A percentile compares a stretch with the other conserved stretches of the same genome.
phyloP scores from a whole-genome alignment of 192 early-diverging fungal species.

The Linnemannia schmuckeri region DNA sequence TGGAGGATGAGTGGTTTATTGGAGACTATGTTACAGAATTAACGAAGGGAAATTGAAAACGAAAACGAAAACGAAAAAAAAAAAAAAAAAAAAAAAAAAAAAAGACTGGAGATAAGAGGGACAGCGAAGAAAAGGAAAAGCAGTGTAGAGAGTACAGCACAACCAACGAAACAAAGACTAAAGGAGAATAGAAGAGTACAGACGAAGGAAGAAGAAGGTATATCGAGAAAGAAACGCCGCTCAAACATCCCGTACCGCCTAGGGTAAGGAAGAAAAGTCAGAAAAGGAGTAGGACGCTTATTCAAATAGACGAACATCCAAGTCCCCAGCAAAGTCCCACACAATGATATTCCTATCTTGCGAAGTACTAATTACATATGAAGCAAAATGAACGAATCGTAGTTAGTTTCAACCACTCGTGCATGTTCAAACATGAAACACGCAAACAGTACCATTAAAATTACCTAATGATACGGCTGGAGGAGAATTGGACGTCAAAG shows the following conservation, averaged over 20 bases:
- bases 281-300: background rate
- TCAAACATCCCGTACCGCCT: background rate
- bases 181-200: background rate
- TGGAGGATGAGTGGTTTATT: background rate
- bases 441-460: background rate
- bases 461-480: conserved; percentile 84
- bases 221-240: background rate
- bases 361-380: conserved; percentile 18
- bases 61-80: no score
- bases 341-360: conserved; percentile 47
- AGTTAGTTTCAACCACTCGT: background rate
- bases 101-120: background rate
- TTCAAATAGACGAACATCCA: conserved; percentile 37
- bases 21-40: background rate
- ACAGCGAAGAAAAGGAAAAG: background rate
- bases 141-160: background rate
- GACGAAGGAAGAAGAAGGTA: background rate
- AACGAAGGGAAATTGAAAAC: background rate
- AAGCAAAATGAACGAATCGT: background rate
- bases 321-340: conserved; percentile 38
- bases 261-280: background rate
- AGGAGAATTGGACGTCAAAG: conserved; percentile 94
- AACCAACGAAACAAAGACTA: background rate
- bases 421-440: background rate
- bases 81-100: background rate